These are phyloP conservation scores for Usnea hakonensis DNA, from an alignment of 495 filamentous ascomycete species.

Conservation along the genomic window DNA sequence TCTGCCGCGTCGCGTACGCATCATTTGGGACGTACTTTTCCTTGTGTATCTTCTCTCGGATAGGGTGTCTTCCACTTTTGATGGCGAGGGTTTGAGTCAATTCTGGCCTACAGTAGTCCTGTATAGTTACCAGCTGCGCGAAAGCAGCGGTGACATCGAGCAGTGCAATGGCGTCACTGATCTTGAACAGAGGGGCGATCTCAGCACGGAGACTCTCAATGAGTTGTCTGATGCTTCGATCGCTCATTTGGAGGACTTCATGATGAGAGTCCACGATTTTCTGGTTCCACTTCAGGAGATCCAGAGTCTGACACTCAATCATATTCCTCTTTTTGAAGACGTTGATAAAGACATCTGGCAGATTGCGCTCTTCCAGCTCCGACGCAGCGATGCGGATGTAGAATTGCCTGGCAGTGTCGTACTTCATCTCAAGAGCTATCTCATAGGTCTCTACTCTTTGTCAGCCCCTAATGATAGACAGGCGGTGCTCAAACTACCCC, in stretches of 20 bases:
- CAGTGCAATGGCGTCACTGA: slow-evolving; percentile 80
- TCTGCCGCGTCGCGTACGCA: slow-evolving; percentile 68
- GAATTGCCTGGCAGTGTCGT: slow-evolving; percentile 69
- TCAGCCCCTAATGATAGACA: neutral
- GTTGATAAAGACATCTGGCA: slow-evolving; percentile 75
- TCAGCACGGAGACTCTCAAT: slow-evolving; percentile 58
- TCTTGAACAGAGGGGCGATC: slow-evolving; percentile 62
- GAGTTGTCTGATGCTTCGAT: slow-evolving; percentile 59
- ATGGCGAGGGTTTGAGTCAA: slow-evolving; percentile 69
- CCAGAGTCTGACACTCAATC: slow-evolving; percentile 79
- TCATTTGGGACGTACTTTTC: slow-evolving; percentile 79
- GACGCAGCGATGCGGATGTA: slow-evolving; percentile 61
- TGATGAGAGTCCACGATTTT: slow-evolving; percentile 69
- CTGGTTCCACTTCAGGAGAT: slow-evolving; percentile 69
- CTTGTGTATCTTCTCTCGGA: slow-evolving; percentile 63
- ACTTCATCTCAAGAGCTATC: slow-evolving; percentile 59
- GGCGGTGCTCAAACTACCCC: slow-evolving; percentile 34
- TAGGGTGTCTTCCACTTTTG: slow-evolving; percentile 74
- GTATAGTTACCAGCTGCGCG: slow-evolving; percentile 63
- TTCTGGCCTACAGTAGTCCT: slow-evolving; percentile 75
- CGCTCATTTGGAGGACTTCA: slow-evolving; percentile 71
- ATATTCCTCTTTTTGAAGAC: slow-evolving; percentile 59
- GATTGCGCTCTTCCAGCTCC: slow-evolving; percentile 52
- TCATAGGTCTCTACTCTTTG: slow-evolving; percentile 45
- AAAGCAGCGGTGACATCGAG: slow-evolving; percentile 89